Percentiles rank a stretch among this genome's conserved stretches.
Evolutionary conservation across 2,329 filamentous ascomycete species (phyloP).

Genomic region (Xylariales sp.): DNA sequence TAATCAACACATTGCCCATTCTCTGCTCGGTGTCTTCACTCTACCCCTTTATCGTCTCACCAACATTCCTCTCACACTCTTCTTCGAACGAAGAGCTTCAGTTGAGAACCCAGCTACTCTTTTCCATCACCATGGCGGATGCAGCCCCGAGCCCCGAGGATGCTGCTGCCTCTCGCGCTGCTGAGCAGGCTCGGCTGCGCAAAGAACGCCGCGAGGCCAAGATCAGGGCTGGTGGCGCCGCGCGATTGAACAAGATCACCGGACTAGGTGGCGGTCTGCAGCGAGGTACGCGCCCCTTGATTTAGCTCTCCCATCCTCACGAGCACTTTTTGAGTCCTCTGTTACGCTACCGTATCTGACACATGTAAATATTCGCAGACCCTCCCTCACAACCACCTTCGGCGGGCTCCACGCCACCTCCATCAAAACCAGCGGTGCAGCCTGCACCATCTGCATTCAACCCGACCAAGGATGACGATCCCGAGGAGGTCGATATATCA

Average conservation of each 20-base stretch:
- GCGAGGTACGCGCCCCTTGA: conserved; percentile 32
- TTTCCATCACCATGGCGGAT: too few relatives aligned
- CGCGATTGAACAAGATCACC: conserved; percentile 71
- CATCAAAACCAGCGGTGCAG: conserved; percentile 22
- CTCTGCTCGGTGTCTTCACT: too few relatives aligned
- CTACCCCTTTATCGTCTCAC: too few relatives aligned
- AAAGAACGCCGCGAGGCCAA: conserved; percentile 79
- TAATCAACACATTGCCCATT: too few relatives aligned
- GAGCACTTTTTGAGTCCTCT: too few relatives aligned
- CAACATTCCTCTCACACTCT: too few relatives aligned
- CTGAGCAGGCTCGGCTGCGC: conserved; percentile 67
- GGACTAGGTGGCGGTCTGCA: conserved; percentile 59
- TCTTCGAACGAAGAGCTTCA: too few relatives aligned
- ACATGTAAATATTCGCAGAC: not conserved
- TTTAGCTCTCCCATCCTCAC: not conserved
- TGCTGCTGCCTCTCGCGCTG: conserved; percentile 46
- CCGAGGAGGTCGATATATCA: conserved; percentile 77
- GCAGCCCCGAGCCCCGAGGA: conserved; percentile 31
- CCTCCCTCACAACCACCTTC: conserved; percentile 6
- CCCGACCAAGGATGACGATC: conserved; percentile 56
- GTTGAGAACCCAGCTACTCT: too few relatives aligned
- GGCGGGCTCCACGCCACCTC: conserved; percentile 22
- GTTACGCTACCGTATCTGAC: not conserved
- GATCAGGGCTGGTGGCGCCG: conserved; percentile 66
- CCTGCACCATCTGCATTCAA: conserved; percentile 24